These are phyloP conservation scores for Nakaseomyces nivariensis DNA, from an alignment of 1,139 yeast species.

Conservation along the genomic window DNA sequence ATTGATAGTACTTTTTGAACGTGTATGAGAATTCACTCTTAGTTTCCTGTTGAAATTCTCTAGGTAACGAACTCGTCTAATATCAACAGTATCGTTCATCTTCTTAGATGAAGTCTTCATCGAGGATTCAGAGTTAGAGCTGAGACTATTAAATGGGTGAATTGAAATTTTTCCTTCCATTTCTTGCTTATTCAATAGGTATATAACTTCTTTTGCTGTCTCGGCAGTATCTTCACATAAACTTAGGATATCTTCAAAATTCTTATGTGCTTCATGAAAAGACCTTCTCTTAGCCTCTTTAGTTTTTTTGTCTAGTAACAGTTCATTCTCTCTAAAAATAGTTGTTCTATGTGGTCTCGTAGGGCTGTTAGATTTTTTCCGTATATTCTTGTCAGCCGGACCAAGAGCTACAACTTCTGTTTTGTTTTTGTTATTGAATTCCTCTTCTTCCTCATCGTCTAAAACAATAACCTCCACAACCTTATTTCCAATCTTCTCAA, in stretches of 20 bases:
- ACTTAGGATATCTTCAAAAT: slow-evolving; percentile 14
- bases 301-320: not conserved
- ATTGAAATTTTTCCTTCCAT: not conserved
- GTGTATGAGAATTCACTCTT: not conserved
- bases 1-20: not conserved
- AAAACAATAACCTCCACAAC: slow-evolving; percentile 21
- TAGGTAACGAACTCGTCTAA: not conserved
- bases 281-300: slow-evolving; percentile 2
- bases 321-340: not conserved
- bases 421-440: not conserved
- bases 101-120: not conserved
- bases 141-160: not conserved
- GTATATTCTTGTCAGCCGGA: not conserved
- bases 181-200: slow-evolving; percentile 10
- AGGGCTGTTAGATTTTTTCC: not conserved
- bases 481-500: slow-evolving; percentile 16
- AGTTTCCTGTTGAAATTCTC: not conserved
- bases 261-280: slow-evolving; percentile 5
- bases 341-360: not conserved
- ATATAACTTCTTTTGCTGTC: slow-evolving; percentile 20
- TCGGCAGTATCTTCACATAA: slow-evolving; percentile 26
- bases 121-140: not conserved
- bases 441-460: slow-evolving; percentile 13
- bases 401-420: not conserved
- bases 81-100: not conserved